Conservation (phyloP, 176 grass and related monocot genomes). For the Avena eriantha region DNA sequence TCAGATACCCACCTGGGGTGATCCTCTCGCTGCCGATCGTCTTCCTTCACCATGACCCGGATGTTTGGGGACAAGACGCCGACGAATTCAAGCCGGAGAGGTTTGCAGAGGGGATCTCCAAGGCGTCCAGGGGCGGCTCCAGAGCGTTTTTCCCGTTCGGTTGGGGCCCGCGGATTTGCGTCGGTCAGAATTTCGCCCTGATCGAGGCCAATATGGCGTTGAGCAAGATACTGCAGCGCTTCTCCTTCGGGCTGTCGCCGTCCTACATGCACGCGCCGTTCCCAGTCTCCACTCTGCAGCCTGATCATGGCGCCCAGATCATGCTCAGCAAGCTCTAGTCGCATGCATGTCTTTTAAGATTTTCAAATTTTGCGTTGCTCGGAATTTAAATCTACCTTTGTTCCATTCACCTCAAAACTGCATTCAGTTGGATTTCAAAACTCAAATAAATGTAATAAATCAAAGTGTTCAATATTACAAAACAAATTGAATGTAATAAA, state of each 20-base stretch:
- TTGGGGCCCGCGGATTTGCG: conserved; percentile 49
- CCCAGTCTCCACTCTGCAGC: conserved; percentile 46
- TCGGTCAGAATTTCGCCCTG: conserved; percentile 58
- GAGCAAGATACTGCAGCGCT: conserved; percentile 53
- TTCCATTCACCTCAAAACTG: no score
- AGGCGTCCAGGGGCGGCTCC: conserved; percentile 30
- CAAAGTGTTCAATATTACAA: no score
- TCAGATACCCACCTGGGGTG: conserved; percentile 47
- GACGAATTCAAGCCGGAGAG: conserved; percentile 63
- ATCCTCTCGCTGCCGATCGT: conserved; percentile 32
- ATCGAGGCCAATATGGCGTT: conserved; percentile 67
- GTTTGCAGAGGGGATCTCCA: conserved; percentile 49
- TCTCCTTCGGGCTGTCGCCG: conserved; percentile 53
- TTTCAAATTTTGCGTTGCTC: neutral
- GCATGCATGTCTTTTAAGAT: neutral
- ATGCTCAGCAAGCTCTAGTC: conserved; percentile 27
- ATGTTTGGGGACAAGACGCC: conserved; percentile 49
- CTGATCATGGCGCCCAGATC: conserved; percentile 56
- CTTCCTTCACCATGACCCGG: conserved; percentile 46
- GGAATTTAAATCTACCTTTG: no score
- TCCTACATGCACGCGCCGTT: conserved; percentile 53
- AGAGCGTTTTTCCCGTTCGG: conserved; percentile 53
- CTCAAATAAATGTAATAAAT: no score
- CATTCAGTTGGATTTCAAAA: no score
- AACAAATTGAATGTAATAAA: no score